phyloP scores from a whole-genome alignment of 2,329 filamentous ascomycete genomes.

The Fusarium gaditjirri region DNA sequence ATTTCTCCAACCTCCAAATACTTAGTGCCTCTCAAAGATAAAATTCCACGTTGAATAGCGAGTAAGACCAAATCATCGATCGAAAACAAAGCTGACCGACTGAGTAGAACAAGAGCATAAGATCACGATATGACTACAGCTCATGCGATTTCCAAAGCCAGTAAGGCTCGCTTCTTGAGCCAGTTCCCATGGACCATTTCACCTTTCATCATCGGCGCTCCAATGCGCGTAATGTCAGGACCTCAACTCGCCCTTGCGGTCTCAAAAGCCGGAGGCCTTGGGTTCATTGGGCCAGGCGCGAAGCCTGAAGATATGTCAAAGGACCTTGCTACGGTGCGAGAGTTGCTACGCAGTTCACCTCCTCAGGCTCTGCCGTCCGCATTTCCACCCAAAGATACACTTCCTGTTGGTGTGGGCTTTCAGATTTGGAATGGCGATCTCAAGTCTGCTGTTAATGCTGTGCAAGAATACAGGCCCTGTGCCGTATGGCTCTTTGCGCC shows the following conservation, averaged over 20 bases:
- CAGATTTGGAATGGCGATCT: slow-evolving; percentile 58
- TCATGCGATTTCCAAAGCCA: background rate
- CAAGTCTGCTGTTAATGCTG: slow-evolving; percentile 41
- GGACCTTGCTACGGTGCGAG: slow-evolving; percentile 47
- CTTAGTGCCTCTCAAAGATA: background rate
- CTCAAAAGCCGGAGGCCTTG: slow-evolving; percentile 77
- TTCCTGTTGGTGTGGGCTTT: slow-evolving; percentile 59
- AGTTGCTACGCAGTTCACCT: slow-evolving; percentile 34
- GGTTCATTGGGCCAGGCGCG: slow-evolving; percentile 56
- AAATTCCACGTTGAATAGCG: background rate
- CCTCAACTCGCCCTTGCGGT: slow-evolving; percentile 68
- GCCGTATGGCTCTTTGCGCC: slow-evolving; percentile 60
- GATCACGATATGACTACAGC: slow-evolving; percentile 7
- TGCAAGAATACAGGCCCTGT: slow-evolving; percentile 48
- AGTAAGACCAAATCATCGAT: background rate
- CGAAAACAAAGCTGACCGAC: background rate
- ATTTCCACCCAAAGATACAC: slow-evolving; percentile 27
- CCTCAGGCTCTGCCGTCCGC: slow-evolving; percentile 6
- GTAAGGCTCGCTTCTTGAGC: slow-evolving; percentile 7
- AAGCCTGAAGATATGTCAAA: slow-evolving; percentile 47
- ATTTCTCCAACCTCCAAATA: background rate
- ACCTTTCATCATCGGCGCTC: slow-evolving; percentile 67
- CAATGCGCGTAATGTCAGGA: slow-evolving; percentile 74
- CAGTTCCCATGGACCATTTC: slow-evolving; percentile 50
- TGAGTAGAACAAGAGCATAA: background rate